Conservation (phyloP, 345 rosid species). For the Lepidium sativum region DNA sequence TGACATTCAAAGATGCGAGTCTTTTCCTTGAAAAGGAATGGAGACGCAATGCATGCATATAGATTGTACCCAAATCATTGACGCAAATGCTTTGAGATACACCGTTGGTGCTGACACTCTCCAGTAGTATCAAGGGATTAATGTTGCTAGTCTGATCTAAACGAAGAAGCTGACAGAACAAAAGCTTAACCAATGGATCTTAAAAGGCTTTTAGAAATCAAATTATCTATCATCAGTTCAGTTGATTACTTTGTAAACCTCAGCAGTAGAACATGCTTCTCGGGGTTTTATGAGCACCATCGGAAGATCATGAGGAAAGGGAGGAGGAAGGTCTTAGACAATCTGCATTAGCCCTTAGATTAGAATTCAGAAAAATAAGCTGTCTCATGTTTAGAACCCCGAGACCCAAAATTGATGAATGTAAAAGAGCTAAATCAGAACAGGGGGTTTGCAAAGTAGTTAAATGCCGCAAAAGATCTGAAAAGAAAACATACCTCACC, state of each 20-base stretch:
- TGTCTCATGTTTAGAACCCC: neutral
- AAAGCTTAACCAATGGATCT: constrained; percentile 1
- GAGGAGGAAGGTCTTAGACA: constrained; percentile 79
- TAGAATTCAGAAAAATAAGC: neutral
- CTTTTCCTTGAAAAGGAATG: neutral
- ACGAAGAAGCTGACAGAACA: constrained; percentile 46
- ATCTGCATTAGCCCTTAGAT: constrained; percentile 37
- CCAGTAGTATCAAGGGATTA: constrained; percentile 68
- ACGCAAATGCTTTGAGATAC: constrained; percentile 79
- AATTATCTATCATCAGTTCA: neutral
- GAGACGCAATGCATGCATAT: neutral
- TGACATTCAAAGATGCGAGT: neutral
- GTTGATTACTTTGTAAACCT: constrained; percentile 75
- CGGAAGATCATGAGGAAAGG: constrained; percentile 57
- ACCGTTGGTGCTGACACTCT: constrained; percentile 59
- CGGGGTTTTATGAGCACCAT: constrained; percentile 88
- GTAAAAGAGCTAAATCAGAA: neutral
- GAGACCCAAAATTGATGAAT: neutral
- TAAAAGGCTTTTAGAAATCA: neutral
- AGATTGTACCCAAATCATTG: constrained; percentile 76
- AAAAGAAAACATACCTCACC: constrained; percentile 65
- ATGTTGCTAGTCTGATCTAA: constrained; percentile 63
- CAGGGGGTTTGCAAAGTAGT: neutral
- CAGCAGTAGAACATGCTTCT: constrained; percentile 87
- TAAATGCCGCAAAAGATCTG: neutral